Evolutionary conservation across 2,329 filamentous ascomycete genomes (phyloP).

Genomic region (Phoma sp.): DNA sequence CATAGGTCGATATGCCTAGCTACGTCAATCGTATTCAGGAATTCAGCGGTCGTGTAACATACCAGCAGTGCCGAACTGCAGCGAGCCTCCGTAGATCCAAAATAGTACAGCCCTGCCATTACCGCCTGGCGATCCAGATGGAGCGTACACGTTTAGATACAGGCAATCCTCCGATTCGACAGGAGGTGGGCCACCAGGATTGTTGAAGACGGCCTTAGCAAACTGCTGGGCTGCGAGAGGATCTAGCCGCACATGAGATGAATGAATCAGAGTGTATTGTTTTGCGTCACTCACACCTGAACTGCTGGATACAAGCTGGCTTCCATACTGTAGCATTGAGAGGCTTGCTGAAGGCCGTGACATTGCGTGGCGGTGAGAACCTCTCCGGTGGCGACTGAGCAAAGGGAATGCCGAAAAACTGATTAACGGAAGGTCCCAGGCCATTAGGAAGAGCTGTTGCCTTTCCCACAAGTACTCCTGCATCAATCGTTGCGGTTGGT

Average conservation of each 20-base stretch:
- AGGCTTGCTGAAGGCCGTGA: constrained; percentile 20
- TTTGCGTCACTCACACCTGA: constrained; percentile 29
- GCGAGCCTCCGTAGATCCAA: constrained; percentile 42
- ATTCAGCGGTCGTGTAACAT: neutral
- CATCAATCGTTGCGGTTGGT: constrained; percentile 35
- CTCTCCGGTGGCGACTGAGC: constrained; percentile 36
- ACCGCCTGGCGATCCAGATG: constrained; percentile 23
- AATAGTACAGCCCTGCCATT: constrained; percentile 37
- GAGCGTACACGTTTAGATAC: constrained; percentile 49
- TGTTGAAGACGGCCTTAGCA: constrained; percentile 31
- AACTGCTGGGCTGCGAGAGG: constrained; percentile 24
- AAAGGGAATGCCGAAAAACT: constrained; percentile 43
- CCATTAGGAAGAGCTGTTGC: constrained; percentile 31
- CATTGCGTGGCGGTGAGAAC: constrained; percentile 30
- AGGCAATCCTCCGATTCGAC: constrained; percentile 51
- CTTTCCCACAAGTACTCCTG: constrained; percentile 35
- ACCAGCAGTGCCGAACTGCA: constrained; percentile 34
- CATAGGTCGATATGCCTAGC: constrained; percentile 25
- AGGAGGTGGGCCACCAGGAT: constrained; percentile 21
- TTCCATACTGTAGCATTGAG: constrained; percentile 26
- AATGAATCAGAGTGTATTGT: too few species aligned
- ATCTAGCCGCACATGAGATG: constrained; percentile 17
- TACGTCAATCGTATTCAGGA: neutral
- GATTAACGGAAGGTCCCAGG: constrained; percentile 30
- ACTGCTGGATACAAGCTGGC: constrained; percentile 38